Evolutionary conservation across 176 grass and related monocot genomes (phyloP).

Genomic region (Oryza coarctata): DNA sequence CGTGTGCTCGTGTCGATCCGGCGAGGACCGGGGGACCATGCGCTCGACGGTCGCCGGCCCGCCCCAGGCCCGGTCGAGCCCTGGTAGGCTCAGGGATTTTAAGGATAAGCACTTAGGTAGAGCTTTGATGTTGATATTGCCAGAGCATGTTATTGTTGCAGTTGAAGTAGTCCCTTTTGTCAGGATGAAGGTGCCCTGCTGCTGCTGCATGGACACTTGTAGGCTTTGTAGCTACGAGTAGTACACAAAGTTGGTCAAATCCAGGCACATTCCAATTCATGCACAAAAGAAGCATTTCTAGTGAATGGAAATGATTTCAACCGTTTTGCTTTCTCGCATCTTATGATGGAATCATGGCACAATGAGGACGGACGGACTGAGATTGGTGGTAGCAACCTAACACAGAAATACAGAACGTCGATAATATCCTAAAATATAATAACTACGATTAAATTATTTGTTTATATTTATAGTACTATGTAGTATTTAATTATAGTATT

Average conservation of each 20-base stretch:
- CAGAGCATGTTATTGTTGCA: neutral
- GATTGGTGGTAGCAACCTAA: neutral
- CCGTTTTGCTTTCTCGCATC: neutral
- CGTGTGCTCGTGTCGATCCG: conserved; percentile 19
- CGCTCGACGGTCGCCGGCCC: neutral
- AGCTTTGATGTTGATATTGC: neutral
- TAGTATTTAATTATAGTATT: too few species aligned
- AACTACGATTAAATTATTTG: too few species aligned
- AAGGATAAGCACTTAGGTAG: neutral
- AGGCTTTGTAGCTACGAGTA: too few species aligned
- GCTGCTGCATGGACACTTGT: neutral
- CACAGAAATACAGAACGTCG: too few species aligned
- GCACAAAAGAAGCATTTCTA: neutral
- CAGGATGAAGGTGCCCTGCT: neutral
- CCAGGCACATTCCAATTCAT: neutral
- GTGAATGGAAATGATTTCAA: neutral
- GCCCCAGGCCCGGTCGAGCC: neutral
- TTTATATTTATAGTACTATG: too few species aligned
- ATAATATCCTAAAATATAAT: too few species aligned
- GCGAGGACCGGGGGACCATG: neutral
- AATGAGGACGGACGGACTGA: neutral
- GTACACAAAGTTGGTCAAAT: neutral
- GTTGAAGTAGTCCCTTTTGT: neutral
- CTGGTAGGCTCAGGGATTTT: neutral
- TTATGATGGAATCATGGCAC: neutral